A percentile compares a stretch with the other conserved stretches of the same genome.
Evolutionary conservation across 495 filamentous ascomycete species (phyloP).

Genomic region (Stereocaulon alpinum): DNA sequence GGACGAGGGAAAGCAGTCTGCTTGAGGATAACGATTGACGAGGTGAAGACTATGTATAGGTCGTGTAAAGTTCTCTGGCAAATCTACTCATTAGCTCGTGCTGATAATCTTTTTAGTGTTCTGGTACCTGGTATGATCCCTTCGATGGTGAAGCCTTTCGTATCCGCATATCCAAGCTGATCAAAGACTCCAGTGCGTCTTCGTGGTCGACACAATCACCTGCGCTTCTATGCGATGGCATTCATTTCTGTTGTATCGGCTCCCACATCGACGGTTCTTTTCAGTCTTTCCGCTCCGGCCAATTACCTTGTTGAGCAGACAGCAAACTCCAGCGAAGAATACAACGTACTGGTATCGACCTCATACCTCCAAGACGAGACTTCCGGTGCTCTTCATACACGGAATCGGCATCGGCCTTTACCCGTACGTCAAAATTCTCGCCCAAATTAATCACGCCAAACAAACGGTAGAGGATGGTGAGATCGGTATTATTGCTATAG

Average conservation of each 20-base stretch:
- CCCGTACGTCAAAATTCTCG: slow-evolving; percentile 48
- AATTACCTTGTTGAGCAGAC: slow-evolving; percentile 31
- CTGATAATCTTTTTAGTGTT: slow-evolving; percentile 25
- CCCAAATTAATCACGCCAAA: slow-evolving; percentile 32
- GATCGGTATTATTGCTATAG: slow-evolving; percentile 53
- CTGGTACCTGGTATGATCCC: slow-evolving; percentile 48
- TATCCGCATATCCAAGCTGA: background rate
- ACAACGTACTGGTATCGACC: slow-evolving; percentile 55
- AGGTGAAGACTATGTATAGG: slow-evolving; percentile 48
- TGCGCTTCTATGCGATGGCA: slow-evolving; percentile 30
- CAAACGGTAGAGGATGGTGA: slow-evolving; percentile 22
- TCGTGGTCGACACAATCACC: slow-evolving; percentile 39
- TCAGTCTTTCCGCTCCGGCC: slow-evolving; percentile 45
- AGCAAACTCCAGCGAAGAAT: slow-evolving; percentile 36
- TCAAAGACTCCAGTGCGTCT: slow-evolving; percentile 23
- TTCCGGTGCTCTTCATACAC: slow-evolving; percentile 56
- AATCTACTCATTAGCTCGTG: background rate
- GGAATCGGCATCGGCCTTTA: slow-evolving; percentile 62
- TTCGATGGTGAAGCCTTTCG: slow-evolving; percentile 14
- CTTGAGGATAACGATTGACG: slow-evolving; percentile 55
- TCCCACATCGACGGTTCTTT: slow-evolving; percentile 26
- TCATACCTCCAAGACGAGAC: slow-evolving; percentile 42
- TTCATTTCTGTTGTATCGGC: slow-evolving; percentile 35
- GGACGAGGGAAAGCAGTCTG: slow-evolving; percentile 44
- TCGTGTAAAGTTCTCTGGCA: slow-evolving; percentile 23